Conservation (phyloP, 306 rosid genomes). For the Casuarina glauca region DNA sequence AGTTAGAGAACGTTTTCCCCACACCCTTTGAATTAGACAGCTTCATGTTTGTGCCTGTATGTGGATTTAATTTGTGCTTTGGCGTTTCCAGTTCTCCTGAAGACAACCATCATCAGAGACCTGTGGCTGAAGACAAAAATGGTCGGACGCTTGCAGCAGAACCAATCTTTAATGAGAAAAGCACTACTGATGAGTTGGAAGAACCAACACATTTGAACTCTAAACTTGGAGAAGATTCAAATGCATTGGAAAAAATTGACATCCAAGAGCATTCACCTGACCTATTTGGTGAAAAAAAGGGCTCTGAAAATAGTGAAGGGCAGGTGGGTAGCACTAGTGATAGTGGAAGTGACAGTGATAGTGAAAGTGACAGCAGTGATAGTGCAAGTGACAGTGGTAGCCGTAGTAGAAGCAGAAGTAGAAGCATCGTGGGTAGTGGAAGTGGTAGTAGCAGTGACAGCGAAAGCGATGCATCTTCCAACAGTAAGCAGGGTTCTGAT, state of each 20-base stretch:
- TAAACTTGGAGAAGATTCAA: slow-evolving; percentile 54
- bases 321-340: slow-evolving; percentile 77
- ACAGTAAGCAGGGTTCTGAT: slow-evolving; percentile 88
- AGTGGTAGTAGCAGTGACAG: slow-evolving; percentile 92
- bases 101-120: slow-evolving; percentile 52
- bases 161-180: slow-evolving; percentile 52
- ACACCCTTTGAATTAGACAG: not conserved
- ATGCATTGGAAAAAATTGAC: slow-evolving; percentile 47
- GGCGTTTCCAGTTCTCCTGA: slow-evolving; percentile 70
- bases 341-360: slow-evolving; percentile 85
- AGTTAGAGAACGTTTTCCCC: not conserved
- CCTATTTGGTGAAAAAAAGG: slow-evolving; percentile 55
- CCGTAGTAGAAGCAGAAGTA: slow-evolving; percentile 77
- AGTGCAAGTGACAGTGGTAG: slow-evolving; percentile 89
- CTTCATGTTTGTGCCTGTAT: slow-evolving; percentile 10
- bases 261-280: slow-evolving; percentile 62
- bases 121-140: slow-evolving; percentile 52
- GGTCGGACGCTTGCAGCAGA: slow-evolving; percentile 56
- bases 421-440: slow-evolving; percentile 70
- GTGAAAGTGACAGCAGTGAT: slow-evolving; percentile 88
- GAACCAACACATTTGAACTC: slow-evolving; percentile 43
- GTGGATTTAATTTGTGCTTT: slow-evolving; percentile 22
- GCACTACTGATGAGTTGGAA: slow-evolving; percentile 45
- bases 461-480: slow-evolving; percentile 88
- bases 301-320: slow-evolving; percentile 68